Base-by-base conservation (phyloP, 805 yeast genomes). In the Metschnikowia koreensis region DNA sequence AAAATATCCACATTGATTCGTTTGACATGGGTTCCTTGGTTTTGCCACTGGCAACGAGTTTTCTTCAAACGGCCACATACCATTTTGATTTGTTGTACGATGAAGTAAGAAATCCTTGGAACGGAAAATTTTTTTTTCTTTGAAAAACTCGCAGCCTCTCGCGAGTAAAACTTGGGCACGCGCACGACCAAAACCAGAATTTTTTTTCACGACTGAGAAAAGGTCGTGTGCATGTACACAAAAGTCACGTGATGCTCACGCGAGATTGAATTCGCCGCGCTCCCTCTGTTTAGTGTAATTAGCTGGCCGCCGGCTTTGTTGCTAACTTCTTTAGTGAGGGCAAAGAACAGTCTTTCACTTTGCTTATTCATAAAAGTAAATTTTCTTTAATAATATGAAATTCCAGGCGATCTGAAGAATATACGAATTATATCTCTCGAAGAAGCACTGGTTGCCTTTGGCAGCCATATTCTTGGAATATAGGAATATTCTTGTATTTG, bases 51-150 rank as follows among this genome's bases (percentile, higher is more conserved):
- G 17, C 16, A n/a, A 37, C 11, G 16, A 15, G 11, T 37, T 36
- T 34, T 28, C 37, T 16, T 15, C 36, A 28, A 28, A 34, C 34
- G 41, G 43, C 45, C 16, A 59, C 62, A 59, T 59, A 59, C 62
- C 62, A 57, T 57, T 42, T 51, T 57, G 49, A 53, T 47, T 53
- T 46, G 38, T 50, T 29, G 50, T 49, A 42, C 43, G 47, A 51
- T 55, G 47, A 46, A 48, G 58, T 46, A 36, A 46, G 53, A 52
- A 44, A 47, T 46, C 50, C 43, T 48, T 17, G 12, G 15, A 33
- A 13, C 41, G 53, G 48, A 49, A 55, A 57, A 53, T 31, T 54
- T 55, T 52, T 50, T 50, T 45, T 37, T 47, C 53, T 51, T 41
- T 39, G 41, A 44, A 49, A 49, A 51, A 51, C 47, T 57, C 57